Conservation (phyloP, 2,329 filamentous ascomycete species). For the Paraconiothyrium sp. region DNA sequence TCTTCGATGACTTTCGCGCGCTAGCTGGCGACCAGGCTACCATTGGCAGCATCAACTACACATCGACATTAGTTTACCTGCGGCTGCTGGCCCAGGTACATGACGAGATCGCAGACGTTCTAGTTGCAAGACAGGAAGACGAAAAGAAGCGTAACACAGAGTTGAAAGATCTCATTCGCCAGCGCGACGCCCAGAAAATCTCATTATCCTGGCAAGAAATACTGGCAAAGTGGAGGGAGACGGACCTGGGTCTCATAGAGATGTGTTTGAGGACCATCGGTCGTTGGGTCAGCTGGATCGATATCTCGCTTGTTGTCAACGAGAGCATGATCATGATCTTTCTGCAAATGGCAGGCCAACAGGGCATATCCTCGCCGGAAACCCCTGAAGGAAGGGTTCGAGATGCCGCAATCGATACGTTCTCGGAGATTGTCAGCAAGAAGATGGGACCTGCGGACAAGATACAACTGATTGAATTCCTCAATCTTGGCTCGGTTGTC, state of each 20-base stretch:
- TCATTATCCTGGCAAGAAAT: constrained; percentile 92
- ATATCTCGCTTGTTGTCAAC: constrained; percentile 93
- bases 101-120: constrained; percentile 94
- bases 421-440: constrained; percentile 96
- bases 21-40: constrained; percentile 72
- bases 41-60: constrained; percentile 71
- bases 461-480: constrained; percentile 89
- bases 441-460: constrained; percentile 97
- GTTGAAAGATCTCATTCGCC: constrained; percentile 89
- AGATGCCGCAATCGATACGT: constrained; percentile 90
- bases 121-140: constrained; percentile 78
- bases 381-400: constrained; percentile 76
- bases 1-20: constrained; percentile 88
- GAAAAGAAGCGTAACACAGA: constrained; percentile 88
- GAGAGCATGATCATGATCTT: constrained; percentile 79
- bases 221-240: constrained; percentile 76
- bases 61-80: constrained; percentile 86
- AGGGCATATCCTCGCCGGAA: constrained; percentile 65
- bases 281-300: constrained; percentile 99
- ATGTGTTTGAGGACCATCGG: constrained; percentile 91
- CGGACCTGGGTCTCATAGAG: constrained; percentile 77
- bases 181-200: constrained; percentile 87
- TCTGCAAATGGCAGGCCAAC: constrained; percentile 85
- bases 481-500: constrained; percentile 87
- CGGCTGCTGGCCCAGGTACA: constrained; percentile 89